Base-by-base conservation (phyloP, 2,329 filamentous ascomycete genomes). In the Diplocarpon rosae region DNA sequence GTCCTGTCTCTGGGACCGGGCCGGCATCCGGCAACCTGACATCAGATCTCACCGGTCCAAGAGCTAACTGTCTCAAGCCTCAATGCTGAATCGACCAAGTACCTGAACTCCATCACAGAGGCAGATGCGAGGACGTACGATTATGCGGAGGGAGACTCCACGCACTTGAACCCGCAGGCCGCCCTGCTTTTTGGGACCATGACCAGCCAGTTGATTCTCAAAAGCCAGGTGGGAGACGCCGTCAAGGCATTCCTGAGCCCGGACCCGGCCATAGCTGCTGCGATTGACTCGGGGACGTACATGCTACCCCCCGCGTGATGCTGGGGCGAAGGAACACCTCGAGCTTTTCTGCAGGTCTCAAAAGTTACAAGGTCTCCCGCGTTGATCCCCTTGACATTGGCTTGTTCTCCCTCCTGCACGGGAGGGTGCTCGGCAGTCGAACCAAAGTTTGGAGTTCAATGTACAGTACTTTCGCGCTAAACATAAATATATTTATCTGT, bases 51-150 rank as follows among this genome's bases (percentile, higher is more conserved):
- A 56, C 2, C 66, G 55, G 20, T 66, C 71, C 31, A 65, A 74
- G n/a, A 4, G 20, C 20, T 24, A 24, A 24, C 20, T 24, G 3
- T 24, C 20, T 24, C 20, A 7, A 24, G 20, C 47, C 50, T 74
- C 11, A 73, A 73, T 46, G 49, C 55, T 6, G 66, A 63, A 1
- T 68, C 64, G 7, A 65, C 61, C 1, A 50, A 59, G 5, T 73
- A 73, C 46, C 56, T 70, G 14, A 68, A 72, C 45, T 60, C 58
- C 0, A 69, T 74, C 44, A 69, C 69, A 0, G 55, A 62, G n/a
- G 47, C 56, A 0, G 60, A 65, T 24, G 66, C 66, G 1, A 60
- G 58, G 24, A 60, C 53, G 24, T 72, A 72, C 44, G 70, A 72
- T 46, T 45, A 64, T 15, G 56, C 54, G 5, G 50, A 63, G 1